Evolutionary conservation across 2,329 filamentous ascomycete genomes (phyloP), one percentile per base, ranked within the genome.

Genomic region (Alternaria burnsii): DNA sequence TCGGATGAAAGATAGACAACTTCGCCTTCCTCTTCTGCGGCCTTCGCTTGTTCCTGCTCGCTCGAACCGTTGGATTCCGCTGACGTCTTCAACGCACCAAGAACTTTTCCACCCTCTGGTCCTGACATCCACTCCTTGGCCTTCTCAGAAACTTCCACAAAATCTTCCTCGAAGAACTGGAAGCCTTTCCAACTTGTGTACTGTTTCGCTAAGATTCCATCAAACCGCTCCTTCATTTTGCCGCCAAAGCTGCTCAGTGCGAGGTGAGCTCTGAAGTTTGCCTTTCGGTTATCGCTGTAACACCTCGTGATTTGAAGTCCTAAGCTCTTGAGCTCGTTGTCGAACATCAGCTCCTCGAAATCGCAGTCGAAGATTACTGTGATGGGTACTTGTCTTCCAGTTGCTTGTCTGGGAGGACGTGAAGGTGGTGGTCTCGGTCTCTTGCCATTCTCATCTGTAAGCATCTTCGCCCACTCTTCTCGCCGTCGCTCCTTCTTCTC

Each of bases 1-100:
- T 99, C 95, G 16, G 93, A 93, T 8, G 92, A 92, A 5, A 99
- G 87, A 75, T 99, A 99, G 58, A 99, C 87, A 7, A 97, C 84
- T 75, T 90, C 86, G 50, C 85, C 84, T 72, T 76, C 72, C 32
- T 75, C 72, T 10, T 71, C 74, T 26, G 66, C 67, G 32, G 38
- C 46, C 20, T 28, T 60, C 38, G 47, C 52, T 52, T 50, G 32
- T 14, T 50, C 42, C 51, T 54, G 44, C 16, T 63, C 84, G 42
- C 89, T 84, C 36, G 82, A 82, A 65, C 69, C 59, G 20, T 70
- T 67, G 5, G 73, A 69, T 14, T 68, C 67, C 34, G 41, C 24
- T 26, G 47, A 40, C 5, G 42, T 9, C 55, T 83, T 80, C 53
- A 93, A 83, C 1, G 86, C 77, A 1, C 89, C 89, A 11, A 83